Evolutionary conservation across 805 yeast genomes (phyloP).

Genomic region (Kazachstania bromeliacearum): DNA sequence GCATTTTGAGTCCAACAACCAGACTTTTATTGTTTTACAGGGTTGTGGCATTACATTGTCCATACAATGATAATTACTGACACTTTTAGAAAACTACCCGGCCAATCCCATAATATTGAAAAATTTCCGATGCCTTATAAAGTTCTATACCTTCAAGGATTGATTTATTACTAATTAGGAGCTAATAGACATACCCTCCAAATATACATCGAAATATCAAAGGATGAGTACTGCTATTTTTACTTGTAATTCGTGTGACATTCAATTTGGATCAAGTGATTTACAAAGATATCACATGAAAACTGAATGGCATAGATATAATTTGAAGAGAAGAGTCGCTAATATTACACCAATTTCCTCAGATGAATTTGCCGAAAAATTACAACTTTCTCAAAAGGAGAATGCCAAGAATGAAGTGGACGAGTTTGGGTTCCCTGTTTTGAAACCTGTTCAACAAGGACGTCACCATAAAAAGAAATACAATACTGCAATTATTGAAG

Average conservation of each 20-base stretch:
- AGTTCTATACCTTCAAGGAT: no score
- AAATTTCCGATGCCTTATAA: background rate
- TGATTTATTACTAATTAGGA: no score
- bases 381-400: slow-evolving; percentile 29
- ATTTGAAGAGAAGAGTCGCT: slow-evolving; percentile 88
- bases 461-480: background rate
- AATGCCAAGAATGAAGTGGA: slow-evolving; percentile 27
- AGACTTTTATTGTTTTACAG: no score
- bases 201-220: background rate
- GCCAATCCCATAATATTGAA: no score
- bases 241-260: slow-evolving; percentile 86
- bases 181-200: no score
- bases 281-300: slow-evolving; percentile 90
- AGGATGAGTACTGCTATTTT: slow-evolving; percentile 28
- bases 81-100: no score
- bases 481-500: background rate
- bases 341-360: slow-evolving; percentile 64
- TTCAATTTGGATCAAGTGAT: slow-evolving; percentile 72
- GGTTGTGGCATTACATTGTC: no score
- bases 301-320: slow-evolving; percentile 96
- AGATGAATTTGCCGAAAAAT: slow-evolving; percentile 35
- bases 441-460: slow-evolving; percentile 16
- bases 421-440: slow-evolving; percentile 33
- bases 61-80: no score
- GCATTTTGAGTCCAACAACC: no score